phyloP scores from a whole-genome alignment of 495 filamentous ascomycete genomes.

The Penicillium daleae region DNA sequence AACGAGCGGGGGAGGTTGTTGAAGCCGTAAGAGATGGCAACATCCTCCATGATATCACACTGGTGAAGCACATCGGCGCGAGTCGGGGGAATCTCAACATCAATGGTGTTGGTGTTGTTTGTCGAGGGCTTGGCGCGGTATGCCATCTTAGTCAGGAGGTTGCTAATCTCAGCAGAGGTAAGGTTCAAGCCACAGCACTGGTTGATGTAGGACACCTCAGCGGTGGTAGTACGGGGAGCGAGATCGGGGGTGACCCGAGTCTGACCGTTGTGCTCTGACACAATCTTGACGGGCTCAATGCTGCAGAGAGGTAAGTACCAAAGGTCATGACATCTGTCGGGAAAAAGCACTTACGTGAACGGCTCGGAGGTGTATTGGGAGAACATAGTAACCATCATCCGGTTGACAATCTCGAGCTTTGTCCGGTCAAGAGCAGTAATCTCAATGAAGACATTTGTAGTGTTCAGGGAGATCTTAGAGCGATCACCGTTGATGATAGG shows the following conservation, averaged over 20 bases:
- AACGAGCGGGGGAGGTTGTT: conserved; percentile 86
- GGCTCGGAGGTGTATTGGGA: conserved; percentile 83
- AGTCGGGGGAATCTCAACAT: conserved; percentile 82
- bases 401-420: conserved; percentile 93
- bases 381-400: conserved; percentile 97
- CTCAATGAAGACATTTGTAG: conserved; percentile 93
- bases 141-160: conserved; percentile 83
- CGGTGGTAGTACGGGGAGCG: conserved; percentile 71
- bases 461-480: conserved; percentile 90
- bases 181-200: conserved; percentile 81
- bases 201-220: conserved; percentile 91
- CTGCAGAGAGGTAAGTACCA: conserved; percentile 29
- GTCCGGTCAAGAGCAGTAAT: conserved; percentile 96
- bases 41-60: conserved; percentile 98
- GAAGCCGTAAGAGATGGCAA: conserved; percentile 94
- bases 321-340: not conserved
- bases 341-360: conserved; percentile 64
- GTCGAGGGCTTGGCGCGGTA: conserved; percentile 73
- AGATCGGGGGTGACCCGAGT: conserved; percentile 81
- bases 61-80: conserved; percentile 94
- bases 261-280: conserved; percentile 87
- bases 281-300: conserved; percentile 87
- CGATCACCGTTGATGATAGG: conserved; percentile 98
- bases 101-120: conserved; percentile 65
- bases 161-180: conserved; percentile 70